phyloP scores from a whole-genome alignment of 2,329 filamentous ascomycete species.

The Blastomyces parvus region DNA sequence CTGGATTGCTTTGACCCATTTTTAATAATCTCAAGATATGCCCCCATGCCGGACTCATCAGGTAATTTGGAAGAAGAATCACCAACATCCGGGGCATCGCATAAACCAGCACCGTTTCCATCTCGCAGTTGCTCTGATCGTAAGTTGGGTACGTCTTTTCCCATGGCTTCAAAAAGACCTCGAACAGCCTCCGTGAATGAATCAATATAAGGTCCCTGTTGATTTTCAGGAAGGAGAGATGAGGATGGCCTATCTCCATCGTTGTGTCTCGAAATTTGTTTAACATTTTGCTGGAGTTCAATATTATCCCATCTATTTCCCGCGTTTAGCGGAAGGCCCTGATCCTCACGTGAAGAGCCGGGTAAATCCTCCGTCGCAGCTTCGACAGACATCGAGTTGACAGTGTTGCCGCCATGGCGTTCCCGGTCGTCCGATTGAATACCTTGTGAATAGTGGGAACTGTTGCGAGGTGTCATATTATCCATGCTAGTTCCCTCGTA shows the following conservation, averaged over 20 bases:
- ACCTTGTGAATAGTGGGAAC: background rate
- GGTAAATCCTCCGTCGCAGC: background rate
- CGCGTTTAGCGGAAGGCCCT: background rate
- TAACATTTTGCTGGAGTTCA: background rate
- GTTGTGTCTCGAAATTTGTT: background rate
- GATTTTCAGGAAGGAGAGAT: background rate
- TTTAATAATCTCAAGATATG: conserved; percentile 13
- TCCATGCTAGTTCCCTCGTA: background rate
- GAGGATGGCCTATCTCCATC: conserved; percentile 2
- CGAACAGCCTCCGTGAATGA: conserved; percentile 24
- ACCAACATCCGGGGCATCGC: background rate
- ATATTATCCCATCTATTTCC: background rate
- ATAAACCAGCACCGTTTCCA: conserved; percentile 4
- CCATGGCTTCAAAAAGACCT: conserved; percentile 27
- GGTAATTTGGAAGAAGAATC: background rate
- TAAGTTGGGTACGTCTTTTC: conserved; percentile 18
- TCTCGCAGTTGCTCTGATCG: conserved; percentile 19
- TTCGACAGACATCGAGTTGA: background rate
- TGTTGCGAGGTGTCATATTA: background rate
- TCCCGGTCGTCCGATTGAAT: background rate
- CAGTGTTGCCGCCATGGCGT: too few species aligned
- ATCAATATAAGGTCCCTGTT: conserved; percentile 13
- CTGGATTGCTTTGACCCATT: conserved; percentile 14
- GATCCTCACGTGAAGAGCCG: background rate
- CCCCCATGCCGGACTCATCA: background rate